Percentiles rank a stretch among this genome's conserved stretches.
phyloP scores from a whole-genome alignment of 768 basidiomycete species.

The Mrakia gelida region DNA sequence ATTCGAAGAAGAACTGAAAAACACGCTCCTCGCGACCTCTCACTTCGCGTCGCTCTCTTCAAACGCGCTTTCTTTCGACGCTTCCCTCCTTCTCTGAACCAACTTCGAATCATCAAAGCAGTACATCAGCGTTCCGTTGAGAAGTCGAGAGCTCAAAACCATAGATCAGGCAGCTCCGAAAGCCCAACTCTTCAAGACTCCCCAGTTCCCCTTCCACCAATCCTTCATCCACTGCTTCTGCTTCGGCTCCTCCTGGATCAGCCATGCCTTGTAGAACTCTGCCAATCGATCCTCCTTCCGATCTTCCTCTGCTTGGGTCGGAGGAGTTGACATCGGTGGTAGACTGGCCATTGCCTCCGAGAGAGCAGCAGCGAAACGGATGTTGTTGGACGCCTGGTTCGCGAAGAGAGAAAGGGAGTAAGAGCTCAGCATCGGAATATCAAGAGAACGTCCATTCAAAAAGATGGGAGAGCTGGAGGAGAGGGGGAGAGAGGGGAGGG shows the following conservation, averaged over 20 bases:
- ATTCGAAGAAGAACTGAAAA: too few species aligned
- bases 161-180: background rate
- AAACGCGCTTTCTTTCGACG: too few species aligned
- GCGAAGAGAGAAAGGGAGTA: background rate
- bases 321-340: constrained; percentile 7
- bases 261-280: constrained; percentile 15
- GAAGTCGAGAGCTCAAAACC: background rate
- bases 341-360: constrained; percentile 1
- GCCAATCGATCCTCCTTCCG: constrained; percentile 11
- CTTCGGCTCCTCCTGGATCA: constrained; percentile 9
- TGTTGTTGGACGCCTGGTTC: constrained; percentile 25
- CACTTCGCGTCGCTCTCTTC: too few species aligned
- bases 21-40: too few species aligned
- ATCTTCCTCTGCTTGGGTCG: constrained; percentile 23
- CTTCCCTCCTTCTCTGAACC: too few species aligned
- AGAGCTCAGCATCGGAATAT: background rate
- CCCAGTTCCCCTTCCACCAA: constrained; percentile 27
- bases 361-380: constrained; percentile 16
- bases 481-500: background rate
- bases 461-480: background rate
- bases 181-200: constrained; percentile 17
- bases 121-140: background rate
- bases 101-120: background rate
- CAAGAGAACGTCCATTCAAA: background rate
- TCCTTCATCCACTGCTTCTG: constrained; percentile 28